These are phyloP conservation scores for Periconia macrospinosa DNA, from an alignment of 2,329 filamentous ascomycete species.

Conservation along the genomic window DNA sequence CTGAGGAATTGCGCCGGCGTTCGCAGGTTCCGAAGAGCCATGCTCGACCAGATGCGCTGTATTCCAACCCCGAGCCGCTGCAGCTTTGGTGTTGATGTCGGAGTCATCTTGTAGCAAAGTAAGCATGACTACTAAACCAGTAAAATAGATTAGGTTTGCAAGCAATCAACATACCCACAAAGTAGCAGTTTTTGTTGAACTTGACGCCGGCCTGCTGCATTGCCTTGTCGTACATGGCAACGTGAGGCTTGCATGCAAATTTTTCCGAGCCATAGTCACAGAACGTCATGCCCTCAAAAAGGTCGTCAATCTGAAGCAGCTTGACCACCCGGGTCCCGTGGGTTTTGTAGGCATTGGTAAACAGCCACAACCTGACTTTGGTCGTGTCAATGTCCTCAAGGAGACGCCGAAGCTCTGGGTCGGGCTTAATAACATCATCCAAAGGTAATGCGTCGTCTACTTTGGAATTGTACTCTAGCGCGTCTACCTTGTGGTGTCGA, in stretches of 20 bases:
- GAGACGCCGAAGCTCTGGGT: conserved; percentile 72
- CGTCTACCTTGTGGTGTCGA: conserved; percentile 91
- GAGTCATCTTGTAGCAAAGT: conserved; percentile 72
- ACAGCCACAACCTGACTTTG: conserved; percentile 88
- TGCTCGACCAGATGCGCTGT: conserved; percentile 84
- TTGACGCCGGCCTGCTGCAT: conserved; percentile 80
- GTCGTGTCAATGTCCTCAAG: conserved; percentile 79
- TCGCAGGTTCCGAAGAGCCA: conserved; percentile 63
- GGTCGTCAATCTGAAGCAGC: conserved; percentile 78
- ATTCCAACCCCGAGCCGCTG: conserved; percentile 81
- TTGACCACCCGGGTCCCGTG: conserved; percentile 82
- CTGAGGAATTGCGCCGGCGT: conserved; percentile 71
- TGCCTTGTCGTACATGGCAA: conserved; percentile 82
- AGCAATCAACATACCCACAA: conserved; percentile 70
- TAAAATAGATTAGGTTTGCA: background rate
- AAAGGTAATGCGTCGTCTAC: conserved; percentile 94
- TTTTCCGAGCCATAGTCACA: conserved; percentile 80
- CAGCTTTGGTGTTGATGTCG: conserved; percentile 75
- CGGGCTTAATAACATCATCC: conserved; percentile 78
- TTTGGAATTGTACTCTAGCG: conserved; percentile 89
- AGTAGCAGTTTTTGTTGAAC: conserved; percentile 75
- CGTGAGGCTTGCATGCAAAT: conserved; percentile 84
- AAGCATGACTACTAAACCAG: conserved; percentile 4
- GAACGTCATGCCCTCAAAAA: conserved; percentile 93
- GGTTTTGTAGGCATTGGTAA: conserved; percentile 93